phyloP scores from a whole-genome alignment of 495 filamentous ascomycete species.

The Neurospora sp. region DNA sequence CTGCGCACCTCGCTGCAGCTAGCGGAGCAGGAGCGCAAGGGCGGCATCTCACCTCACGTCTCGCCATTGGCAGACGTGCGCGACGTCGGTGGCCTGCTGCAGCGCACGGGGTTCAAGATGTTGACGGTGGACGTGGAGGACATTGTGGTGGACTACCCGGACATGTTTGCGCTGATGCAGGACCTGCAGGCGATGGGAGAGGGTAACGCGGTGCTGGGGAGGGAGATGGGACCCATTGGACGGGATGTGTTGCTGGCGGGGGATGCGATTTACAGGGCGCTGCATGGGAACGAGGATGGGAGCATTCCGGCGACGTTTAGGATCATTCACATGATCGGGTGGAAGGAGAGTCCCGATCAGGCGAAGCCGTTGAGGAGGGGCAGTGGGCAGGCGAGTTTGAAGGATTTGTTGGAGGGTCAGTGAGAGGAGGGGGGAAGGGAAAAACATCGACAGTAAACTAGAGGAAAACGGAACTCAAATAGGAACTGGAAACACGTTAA shows the following conservation, averaged over 20 bases:
- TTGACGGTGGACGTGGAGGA: slow-evolving; percentile 96
- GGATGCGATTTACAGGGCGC: slow-evolving; percentile 76
- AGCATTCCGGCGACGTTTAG: slow-evolving; percentile 82
- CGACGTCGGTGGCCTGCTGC: slow-evolving; percentile 81
- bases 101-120: slow-evolving; percentile 85
- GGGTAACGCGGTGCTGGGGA: slow-evolving; percentile 72
- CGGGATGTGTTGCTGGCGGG: slow-evolving; percentile 81
- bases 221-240: slow-evolving; percentile 62
- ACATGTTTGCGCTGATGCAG: slow-evolving; percentile 80
- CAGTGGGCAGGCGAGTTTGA: slow-evolving; percentile 70
- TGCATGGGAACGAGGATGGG: slow-evolving; percentile 65
- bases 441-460: not conserved
- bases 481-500: not conserved
- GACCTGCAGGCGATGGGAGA: slow-evolving; percentile 95
- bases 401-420: slow-evolving; percentile 59
- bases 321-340: slow-evolving; percentile 95
- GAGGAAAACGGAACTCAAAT: not conserved
- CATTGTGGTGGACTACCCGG: slow-evolving; percentile 91
- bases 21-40: slow-evolving; percentile 77
- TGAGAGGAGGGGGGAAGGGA: not conserved
- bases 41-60: slow-evolving; percentile 78
- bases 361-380: slow-evolving; percentile 70
- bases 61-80: slow-evolving; percentile 86
- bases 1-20: slow-evolving; percentile 89
- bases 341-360: slow-evolving; percentile 79